Percentiles rank a stretch among this genome's conserved stretches.
phyloP scores from a whole-genome alignment of 2,329 filamentous ascomycete genomes.

The Neopestalotiopsis sp. region DNA sequence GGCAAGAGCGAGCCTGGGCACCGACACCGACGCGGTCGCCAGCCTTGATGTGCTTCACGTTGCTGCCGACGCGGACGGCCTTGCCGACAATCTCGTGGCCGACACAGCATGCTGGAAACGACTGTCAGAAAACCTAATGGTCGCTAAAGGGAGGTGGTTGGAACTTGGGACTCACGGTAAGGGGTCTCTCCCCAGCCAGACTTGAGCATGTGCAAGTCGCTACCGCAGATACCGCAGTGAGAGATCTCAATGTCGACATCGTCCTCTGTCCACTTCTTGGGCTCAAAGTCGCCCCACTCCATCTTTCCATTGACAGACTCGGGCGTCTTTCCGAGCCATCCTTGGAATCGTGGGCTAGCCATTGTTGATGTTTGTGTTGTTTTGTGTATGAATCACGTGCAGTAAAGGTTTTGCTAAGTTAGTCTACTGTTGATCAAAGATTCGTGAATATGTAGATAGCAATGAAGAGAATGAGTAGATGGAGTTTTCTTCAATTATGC shows the following conservation, averaged over 20 bases:
- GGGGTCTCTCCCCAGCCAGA: conserved; percentile 22
- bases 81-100: conserved; percentile 56
- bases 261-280: conserved; percentile 66
- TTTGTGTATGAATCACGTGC: neutral
- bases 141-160: neutral
- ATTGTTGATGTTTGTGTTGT: neutral
- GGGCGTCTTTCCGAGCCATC: conserved; percentile 49
- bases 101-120: conserved; percentile 30
- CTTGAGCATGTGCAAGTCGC: conserved; percentile 38
- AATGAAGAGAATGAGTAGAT: neutral
- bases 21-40: conserved; percentile 41
- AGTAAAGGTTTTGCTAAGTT: neutral
- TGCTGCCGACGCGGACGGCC: conserved; percentile 45
- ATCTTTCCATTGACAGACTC: conserved; percentile 52
- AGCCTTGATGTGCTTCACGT: conserved; percentile 39
- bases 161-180: conserved; percentile 15
- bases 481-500: neutral
- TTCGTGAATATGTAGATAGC: neutral
- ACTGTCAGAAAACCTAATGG: neutral
- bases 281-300: conserved; percentile 59
- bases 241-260: conserved; percentile 68
- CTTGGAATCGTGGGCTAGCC: conserved; percentile 47
- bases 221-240: conserved; percentile 69
- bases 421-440: neutral
- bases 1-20: conserved; percentile 51